Evolutionary conservation across 2,329 filamentous ascomycete genomes (phyloP).

Genomic region (Fusarium tjaetaba): DNA sequence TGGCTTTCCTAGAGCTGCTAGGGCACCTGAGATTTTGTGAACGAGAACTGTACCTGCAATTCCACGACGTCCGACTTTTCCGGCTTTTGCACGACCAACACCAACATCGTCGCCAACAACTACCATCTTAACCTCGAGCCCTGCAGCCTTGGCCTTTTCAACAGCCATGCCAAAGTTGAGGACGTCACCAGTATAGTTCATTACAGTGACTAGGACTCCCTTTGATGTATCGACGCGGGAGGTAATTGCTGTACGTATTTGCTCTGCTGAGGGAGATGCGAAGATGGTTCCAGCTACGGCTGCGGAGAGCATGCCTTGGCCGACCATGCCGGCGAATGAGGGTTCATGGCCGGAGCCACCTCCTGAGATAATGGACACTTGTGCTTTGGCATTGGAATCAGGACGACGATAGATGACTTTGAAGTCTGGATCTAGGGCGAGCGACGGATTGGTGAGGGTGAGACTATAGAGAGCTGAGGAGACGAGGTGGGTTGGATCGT

Average conservation of each 20-base stretch:
- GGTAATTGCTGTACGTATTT: slow-evolving; percentile 80
- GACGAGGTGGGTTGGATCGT: slow-evolving; percentile 83
- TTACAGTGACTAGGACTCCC: slow-evolving; percentile 89
- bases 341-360: slow-evolving; percentile 93
- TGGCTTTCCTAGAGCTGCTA: slow-evolving; percentile 75
- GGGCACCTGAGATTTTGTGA: slow-evolving; percentile 87
- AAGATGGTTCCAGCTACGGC: slow-evolving; percentile 90
- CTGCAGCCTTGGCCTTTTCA: slow-evolving; percentile 87
- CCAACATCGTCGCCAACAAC: slow-evolving; percentile 93
- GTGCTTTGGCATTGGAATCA: slow-evolving; percentile 54
- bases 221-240: slow-evolving; percentile 74
- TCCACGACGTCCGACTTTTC: slow-evolving; percentile 91
- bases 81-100: slow-evolving; percentile 81
- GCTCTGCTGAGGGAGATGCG: slow-evolving; percentile 82
- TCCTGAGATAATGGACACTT: slow-evolving; percentile 86
- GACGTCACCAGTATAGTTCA: slow-evolving; percentile 93
- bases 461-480: slow-evolving; percentile 78
- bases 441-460: slow-evolving; percentile 84
- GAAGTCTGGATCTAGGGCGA: slow-evolving; percentile 80
- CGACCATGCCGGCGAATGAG: slow-evolving; percentile 86
- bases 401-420: slow-evolving; percentile 86
- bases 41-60: slow-evolving; percentile 93
- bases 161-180: slow-evolving; percentile 94
- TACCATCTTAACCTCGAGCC: slow-evolving; percentile 84
- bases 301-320: slow-evolving; percentile 80